Evolutionary conservation across 148 eudicot species (phyloP).

Genomic region (Oxyria digyna): DNA sequence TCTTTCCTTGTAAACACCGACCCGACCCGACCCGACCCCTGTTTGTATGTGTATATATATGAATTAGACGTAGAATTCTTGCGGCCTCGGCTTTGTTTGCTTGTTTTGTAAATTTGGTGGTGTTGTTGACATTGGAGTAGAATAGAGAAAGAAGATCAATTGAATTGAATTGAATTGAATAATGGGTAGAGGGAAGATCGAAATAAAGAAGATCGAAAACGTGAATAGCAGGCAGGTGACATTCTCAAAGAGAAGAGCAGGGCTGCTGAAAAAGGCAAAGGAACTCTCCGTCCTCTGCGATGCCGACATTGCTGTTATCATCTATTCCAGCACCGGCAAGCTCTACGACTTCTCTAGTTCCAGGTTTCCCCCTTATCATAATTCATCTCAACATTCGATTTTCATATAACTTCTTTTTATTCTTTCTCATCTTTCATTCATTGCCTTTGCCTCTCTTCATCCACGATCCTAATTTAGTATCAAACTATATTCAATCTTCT

Average conservation of each 20-base stretch:
- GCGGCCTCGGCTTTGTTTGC: background rate
- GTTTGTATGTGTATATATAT: background rate
- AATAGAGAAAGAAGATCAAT: background rate
- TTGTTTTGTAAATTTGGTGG: background rate
- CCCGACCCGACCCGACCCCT: too few species aligned
- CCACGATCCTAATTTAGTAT: too few species aligned
- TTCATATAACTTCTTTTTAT: too few species aligned
- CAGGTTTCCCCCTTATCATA: background rate
- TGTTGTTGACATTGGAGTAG: background rate
- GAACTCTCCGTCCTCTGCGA: background rate
- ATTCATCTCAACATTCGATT: too few species aligned
- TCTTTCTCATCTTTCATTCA: too few species aligned
- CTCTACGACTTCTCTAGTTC: constrained; percentile 3
- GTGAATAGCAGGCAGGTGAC: constrained; percentile 4
- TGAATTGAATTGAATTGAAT: background rate
- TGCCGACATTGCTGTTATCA: background rate
- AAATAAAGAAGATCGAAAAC: constrained; percentile 2
- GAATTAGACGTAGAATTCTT: background rate
- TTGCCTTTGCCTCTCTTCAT: too few species aligned
- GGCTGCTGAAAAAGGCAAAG: background rate
- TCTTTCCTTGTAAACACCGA: background rate
- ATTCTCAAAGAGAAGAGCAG: background rate
- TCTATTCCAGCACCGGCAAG: constrained; percentile 1
- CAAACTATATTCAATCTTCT: too few species aligned
- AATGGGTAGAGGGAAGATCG: constrained; percentile 4